Evolutionary conservation across 2,329 filamentous ascomycete genomes (phyloP).

Genomic region (Sporothrix schenckii): DNA sequence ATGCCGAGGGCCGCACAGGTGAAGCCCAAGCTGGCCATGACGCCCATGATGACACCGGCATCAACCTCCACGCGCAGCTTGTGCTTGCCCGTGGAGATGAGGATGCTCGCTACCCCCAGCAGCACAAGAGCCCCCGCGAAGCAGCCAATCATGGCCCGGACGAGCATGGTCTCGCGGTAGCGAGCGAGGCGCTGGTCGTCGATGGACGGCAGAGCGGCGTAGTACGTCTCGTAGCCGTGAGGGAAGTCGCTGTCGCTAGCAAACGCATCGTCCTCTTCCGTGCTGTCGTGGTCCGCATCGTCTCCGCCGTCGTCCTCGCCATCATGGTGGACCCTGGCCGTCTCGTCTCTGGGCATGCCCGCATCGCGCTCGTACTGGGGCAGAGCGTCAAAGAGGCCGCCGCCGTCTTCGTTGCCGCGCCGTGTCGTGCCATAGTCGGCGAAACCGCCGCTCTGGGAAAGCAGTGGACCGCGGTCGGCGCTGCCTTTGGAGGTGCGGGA

Average conservation of each 20-base stretch:
- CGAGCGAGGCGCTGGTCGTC: constrained; percentile 53
- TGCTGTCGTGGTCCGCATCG: constrained; percentile 42
- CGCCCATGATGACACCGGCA: constrained; percentile 69
- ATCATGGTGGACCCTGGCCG: constrained; percentile 11
- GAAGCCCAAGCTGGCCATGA: constrained; percentile 66
- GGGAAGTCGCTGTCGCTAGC: constrained; percentile 51
- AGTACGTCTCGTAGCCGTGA: constrained; percentile 57
- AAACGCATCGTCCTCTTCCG: constrained; percentile 48
- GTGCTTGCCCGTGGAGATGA: constrained; percentile 69
- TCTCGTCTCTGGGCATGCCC: background rate
- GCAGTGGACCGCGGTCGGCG: constrained; percentile 40
- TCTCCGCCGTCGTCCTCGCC: constrained; percentile 33
- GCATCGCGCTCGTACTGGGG: constrained; percentile 1
- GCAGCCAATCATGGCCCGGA: constrained; percentile 55
- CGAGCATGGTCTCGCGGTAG: constrained; percentile 60
- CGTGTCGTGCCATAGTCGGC: constrained; percentile 34
- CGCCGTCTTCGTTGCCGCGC: background rate
- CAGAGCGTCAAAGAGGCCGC: constrained; percentile 14
- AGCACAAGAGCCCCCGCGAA: constrained; percentile 65
- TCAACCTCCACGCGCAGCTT: constrained; percentile 73
- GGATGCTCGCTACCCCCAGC: constrained; percentile 64
- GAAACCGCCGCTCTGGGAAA: constrained; percentile 36
- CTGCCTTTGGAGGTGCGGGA: constrained; percentile 10
- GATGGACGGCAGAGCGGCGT: constrained; percentile 57
- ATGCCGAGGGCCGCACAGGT: constrained; percentile 64